Conservation (phyloP, 2,329 filamentous ascomycete genomes). For the Hypoxylon sp. region DNA sequence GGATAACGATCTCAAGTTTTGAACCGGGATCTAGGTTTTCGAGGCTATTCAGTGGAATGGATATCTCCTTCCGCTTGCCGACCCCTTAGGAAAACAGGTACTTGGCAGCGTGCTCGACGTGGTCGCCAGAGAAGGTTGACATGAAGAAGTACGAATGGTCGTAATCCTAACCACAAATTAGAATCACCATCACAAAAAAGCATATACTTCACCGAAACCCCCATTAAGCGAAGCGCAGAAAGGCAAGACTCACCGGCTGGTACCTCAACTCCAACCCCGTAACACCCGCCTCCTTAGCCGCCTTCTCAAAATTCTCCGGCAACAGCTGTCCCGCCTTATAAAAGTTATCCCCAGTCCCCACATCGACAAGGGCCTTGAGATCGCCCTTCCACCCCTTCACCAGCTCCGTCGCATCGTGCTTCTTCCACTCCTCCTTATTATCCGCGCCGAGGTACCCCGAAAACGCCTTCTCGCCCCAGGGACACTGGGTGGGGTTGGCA, state of each 20-base stretch:
- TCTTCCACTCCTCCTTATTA: slow-evolving; percentile 81
- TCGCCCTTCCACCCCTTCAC: slow-evolving; percentile 74
- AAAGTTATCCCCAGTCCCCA: slow-evolving; percentile 95
- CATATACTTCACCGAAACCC: not conserved
- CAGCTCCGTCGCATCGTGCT: slow-evolving; percentile 93
- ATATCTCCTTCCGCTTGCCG: not conserved
- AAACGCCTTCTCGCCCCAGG: slow-evolving; percentile 98
- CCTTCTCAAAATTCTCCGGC: slow-evolving; percentile 90
- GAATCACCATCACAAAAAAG: not conserved
- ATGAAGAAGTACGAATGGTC: slow-evolving; percentile 99
- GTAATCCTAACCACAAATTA: slow-evolving; percentile 72
- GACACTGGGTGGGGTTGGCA: slow-evolving; percentile 84
- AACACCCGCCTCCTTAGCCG: slow-evolving; percentile 80
- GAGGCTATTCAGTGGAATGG: not conserved
- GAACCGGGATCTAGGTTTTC: not conserved
- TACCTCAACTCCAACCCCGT: slow-evolving; percentile 82
- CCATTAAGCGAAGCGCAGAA: not conserved
- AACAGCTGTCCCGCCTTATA: slow-evolving; percentile 94
- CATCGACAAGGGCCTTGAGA: slow-evolving; percentile 87
- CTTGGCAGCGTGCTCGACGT: slow-evolving; percentile 92
- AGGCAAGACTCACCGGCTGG: slow-evolving; percentile 71
- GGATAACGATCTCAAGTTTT: not conserved
- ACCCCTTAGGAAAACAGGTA: slow-evolving; percentile 67
- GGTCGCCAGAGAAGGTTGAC: slow-evolving; percentile 88
- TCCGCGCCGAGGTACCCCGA: slow-evolving; percentile 85